Evolutionary conservation across 805 yeast genomes (phyloP).

Genomic region (Lachancea cidri): DNA sequence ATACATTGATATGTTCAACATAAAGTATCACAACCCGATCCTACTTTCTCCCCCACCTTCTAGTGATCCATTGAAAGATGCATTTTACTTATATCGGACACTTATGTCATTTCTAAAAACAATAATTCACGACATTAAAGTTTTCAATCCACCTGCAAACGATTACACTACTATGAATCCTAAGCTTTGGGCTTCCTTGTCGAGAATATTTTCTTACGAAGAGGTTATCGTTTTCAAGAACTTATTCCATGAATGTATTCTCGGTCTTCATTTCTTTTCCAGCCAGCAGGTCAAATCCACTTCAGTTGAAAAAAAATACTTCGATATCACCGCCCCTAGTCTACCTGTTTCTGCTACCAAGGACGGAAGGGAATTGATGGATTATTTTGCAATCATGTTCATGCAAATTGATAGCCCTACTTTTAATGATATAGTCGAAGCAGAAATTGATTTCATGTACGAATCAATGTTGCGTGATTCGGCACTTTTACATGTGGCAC

Average conservation of each 20-base stretch:
- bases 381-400: slow-evolving; percentile 87
- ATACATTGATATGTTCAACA: slow-evolving; percentile 39
- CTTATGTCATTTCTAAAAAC: slow-evolving; percentile 87
- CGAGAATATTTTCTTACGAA: slow-evolving; percentile 77
- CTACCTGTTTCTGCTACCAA: slow-evolving; percentile 82
- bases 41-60: slow-evolving; percentile 45
- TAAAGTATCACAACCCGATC: slow-evolving; percentile 53
- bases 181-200: slow-evolving; percentile 76
- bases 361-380: slow-evolving; percentile 95
- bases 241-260: slow-evolving; percentile 77
- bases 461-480: slow-evolving; percentile 77
- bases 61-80: slow-evolving; percentile 74
- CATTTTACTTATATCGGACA: slow-evolving; percentile 81
- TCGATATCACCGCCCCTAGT: slow-evolving; percentile 73
- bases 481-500: slow-evolving; percentile 85
- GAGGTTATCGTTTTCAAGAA: slow-evolving; percentile 73
- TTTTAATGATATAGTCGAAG: slow-evolving; percentile 83
- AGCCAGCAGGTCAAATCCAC: slow-evolving; percentile 29
- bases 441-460: slow-evolving; percentile 73
- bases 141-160: slow-evolving; percentile 78
- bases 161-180: slow-evolving; percentile 45
- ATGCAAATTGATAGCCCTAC: slow-evolving; percentile 93
- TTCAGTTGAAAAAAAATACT: slow-evolving; percentile 30
- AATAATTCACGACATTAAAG: slow-evolving; percentile 80
- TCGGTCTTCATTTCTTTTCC: slow-evolving; percentile 75